These are phyloP conservation scores for Magnaporthiopsis incrustans DNA, from an alignment of 2,329 filamentous ascomycete species.

Conservation along the genomic window DNA sequence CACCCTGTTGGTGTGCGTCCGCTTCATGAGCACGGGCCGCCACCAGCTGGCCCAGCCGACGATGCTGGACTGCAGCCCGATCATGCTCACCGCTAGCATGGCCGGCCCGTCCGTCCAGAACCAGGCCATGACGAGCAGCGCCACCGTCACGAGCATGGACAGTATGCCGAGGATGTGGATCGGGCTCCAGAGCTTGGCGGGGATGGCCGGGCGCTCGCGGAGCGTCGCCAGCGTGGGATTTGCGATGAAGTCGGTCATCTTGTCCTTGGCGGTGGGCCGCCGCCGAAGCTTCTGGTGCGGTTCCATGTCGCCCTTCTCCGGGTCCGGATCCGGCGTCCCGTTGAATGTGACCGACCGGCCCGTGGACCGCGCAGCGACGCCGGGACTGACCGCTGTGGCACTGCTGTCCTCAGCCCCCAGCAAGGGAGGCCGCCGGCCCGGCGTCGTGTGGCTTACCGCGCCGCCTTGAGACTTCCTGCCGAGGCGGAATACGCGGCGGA, in stretches of 20 bases:
- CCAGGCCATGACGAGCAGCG: constrained; percentile 35
- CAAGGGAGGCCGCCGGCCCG: not conserved
- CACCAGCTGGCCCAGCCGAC: constrained; percentile 51
- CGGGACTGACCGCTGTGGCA: not conserved
- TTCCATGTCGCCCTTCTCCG: not conserved
- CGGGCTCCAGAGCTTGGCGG: constrained; percentile 39
- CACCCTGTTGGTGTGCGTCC: constrained; percentile 38
- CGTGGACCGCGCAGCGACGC: not conserved
- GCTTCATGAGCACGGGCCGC: constrained; percentile 45
- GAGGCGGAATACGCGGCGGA: not conserved
- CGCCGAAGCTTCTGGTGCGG: constrained; percentile 16
- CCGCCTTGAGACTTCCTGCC: not conserved
- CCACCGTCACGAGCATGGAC: constrained; percentile 40
- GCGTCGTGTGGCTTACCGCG: not conserved
- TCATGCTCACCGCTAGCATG: constrained; percentile 40
- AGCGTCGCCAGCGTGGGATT: constrained; percentile 31
- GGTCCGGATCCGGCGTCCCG: constrained; percentile 11
- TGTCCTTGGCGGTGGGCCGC: constrained; percentile 29
- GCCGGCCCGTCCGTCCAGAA: constrained; percentile 41
- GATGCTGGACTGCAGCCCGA: constrained; percentile 44
- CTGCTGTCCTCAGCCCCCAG: not conserved
- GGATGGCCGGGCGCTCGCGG: constrained; percentile 36
- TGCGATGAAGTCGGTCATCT: constrained; percentile 33
- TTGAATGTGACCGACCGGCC: constrained; percentile 12
- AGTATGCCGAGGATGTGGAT: constrained; percentile 44